A percentile compares a stretch with the other conserved stretches of the same genome.
Evolutionary conservation across 371 early-diverging fungal species (phyloP).

Genomic region (Lichtheimia hyalospora): DNA sequence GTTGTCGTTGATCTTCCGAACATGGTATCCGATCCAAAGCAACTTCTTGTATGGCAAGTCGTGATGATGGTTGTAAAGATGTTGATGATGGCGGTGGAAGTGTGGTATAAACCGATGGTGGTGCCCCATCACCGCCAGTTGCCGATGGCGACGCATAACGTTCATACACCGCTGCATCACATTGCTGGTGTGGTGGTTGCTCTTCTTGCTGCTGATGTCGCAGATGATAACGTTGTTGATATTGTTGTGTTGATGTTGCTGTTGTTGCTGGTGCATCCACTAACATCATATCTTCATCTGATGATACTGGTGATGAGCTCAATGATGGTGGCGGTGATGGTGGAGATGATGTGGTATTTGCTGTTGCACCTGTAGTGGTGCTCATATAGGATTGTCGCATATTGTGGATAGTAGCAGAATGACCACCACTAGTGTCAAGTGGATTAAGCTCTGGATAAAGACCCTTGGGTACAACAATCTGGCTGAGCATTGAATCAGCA

Average conservation of each 20-base stretch:
- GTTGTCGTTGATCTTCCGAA: conserved; percentile 48
- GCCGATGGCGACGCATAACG: no score
- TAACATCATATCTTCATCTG: conserved; percentile 30
- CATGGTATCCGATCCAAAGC: conserved; percentile 39
- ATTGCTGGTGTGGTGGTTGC: neutral
- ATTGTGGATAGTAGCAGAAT: conserved; percentile 36
- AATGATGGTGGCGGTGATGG: conserved; percentile 21
- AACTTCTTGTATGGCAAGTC: conserved; percentile 42
- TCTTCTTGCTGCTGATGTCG: conserved; percentile 12
- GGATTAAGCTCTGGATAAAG: conserved; percentile 62
- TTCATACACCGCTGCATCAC: neutral
- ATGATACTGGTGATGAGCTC: conserved; percentile 27
- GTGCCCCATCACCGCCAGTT: neutral
- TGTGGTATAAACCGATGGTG: neutral
- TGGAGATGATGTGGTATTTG: neutral
- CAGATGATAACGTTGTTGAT: conserved; percentile 4
- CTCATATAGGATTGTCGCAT: conserved; percentile 19
- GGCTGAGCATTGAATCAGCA: conserved; percentile 44
- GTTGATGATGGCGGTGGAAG: no score
- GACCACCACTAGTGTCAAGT: conserved; percentile 45
- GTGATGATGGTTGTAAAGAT: neutral
- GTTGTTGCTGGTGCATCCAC: conserved; percentile 8
- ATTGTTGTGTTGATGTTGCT: conserved; percentile 6
- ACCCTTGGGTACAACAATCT: conserved; percentile 60
- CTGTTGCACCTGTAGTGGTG: neutral